Evolutionary conservation across 2,329 filamentous ascomycete species (phyloP).

Genomic region (Nemania sp.): DNA sequence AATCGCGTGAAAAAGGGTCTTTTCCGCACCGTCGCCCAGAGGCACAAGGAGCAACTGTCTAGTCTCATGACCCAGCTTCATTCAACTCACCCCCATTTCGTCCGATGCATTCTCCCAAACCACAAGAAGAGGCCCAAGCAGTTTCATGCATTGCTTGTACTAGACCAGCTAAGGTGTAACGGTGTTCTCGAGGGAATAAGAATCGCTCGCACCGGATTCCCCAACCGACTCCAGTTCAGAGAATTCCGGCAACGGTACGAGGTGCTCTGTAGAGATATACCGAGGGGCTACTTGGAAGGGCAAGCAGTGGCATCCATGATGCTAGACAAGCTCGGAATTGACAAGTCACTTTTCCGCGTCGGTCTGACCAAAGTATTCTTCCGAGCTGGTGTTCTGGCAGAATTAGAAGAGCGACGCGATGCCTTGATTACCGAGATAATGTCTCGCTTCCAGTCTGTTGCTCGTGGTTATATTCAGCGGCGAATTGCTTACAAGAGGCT

Average conservation of each 20-base stretch:
- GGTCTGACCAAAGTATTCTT: slow-evolving; percentile 98
- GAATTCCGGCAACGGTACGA: slow-evolving; percentile 97
- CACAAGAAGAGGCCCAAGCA: slow-evolving; percentile 97
- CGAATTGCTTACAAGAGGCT: slow-evolving; percentile 89
- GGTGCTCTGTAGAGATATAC: slow-evolving; percentile 85
- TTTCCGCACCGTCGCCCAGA: slow-evolving; percentile 93
- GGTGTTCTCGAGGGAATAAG: slow-evolving; percentile 98
- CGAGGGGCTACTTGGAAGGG: slow-evolving; percentile 87
- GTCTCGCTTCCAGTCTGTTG: slow-evolving; percentile 87
- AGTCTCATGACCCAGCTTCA: slow-evolving; percentile 92
- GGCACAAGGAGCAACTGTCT: slow-evolving; percentile 98
- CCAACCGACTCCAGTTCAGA: slow-evolving; percentile 86
- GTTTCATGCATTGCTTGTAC: slow-evolving; percentile 86
- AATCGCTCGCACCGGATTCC: slow-evolving; percentile 95
- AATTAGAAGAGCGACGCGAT: slow-evolving; percentile 94
- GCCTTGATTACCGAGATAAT: slow-evolving; percentile 92
- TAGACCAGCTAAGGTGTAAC: slow-evolving; percentile 97
- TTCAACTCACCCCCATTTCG: slow-evolving; percentile 96
- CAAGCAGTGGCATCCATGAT: slow-evolving; percentile 84
- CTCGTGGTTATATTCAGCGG: slow-evolving; percentile 85
- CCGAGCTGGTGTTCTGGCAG: slow-evolving; percentile 90
- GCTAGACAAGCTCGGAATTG: slow-evolving; percentile 84
- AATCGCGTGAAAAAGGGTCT: slow-evolving; percentile 95
- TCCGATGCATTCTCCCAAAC: slow-evolving; percentile 95
- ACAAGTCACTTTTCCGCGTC: slow-evolving; percentile 85